Evolutionary conservation across 1,284 basidiomycete species (phyloP).

Genomic region (Pisolithus thermaeus): DNA sequence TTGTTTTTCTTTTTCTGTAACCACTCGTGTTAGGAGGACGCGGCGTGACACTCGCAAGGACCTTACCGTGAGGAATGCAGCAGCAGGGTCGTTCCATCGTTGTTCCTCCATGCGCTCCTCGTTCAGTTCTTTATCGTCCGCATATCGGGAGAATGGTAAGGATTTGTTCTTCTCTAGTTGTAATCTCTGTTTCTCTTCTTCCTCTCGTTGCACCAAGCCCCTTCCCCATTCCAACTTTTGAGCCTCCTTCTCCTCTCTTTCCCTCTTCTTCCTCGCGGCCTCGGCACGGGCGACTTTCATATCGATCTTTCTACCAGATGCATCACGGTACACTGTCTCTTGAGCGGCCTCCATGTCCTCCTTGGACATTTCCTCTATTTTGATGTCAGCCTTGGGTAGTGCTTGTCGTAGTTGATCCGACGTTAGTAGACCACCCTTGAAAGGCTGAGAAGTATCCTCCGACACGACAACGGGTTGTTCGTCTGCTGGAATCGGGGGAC

Average conservation of each 20-base stretch:
- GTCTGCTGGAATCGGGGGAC: conserved; percentile 53
- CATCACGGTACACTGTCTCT: conserved; percentile 94
- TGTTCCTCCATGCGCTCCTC: conserved; percentile 74
- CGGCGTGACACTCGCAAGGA: not conserved
- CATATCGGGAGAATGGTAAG: conserved; percentile 70
- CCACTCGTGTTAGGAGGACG: not conserved
- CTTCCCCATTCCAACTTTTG: conserved; percentile 97
- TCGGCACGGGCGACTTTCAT: conserved; percentile 80
- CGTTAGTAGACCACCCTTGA: conserved; percentile 74
- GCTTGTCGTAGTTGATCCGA: conserved; percentile 58
- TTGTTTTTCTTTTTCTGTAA: conserved; percentile 66
- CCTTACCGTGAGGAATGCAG: conserved; percentile 84
- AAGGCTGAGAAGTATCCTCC: conserved; percentile 36
- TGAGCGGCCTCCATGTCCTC: conserved; percentile 62
- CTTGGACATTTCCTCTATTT: conserved; percentile 36
- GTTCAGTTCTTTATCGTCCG: conserved; percentile 84
- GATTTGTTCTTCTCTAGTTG: conserved; percentile 66
- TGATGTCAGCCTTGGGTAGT: conserved; percentile 37
- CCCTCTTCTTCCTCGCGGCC: conserved; percentile 70
- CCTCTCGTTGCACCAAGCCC: conserved; percentile 83
- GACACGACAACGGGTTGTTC: conserved; percentile 61
- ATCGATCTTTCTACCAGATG: conserved; percentile 84
- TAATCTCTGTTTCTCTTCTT: conserved; percentile 56
- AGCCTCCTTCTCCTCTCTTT: conserved; percentile 77
- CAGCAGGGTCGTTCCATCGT: conserved; percentile 93